Percentiles rank a stretch among this genome's conserved stretches.
Conservation (phyloP, 805 yeast genomes). For the Metschnikowia aberdeeniae region DNA sequence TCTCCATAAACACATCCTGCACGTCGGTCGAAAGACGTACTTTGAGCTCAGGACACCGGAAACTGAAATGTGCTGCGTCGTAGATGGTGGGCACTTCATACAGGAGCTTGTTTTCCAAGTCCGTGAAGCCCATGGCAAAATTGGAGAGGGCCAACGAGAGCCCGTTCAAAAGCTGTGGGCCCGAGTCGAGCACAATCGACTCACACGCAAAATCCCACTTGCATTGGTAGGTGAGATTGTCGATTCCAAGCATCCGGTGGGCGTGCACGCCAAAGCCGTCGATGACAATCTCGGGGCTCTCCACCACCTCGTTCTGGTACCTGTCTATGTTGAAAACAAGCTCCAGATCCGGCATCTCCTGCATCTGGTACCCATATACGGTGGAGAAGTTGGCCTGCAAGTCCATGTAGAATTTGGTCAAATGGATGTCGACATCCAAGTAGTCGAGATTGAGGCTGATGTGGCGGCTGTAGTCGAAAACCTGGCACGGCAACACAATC, state of each 20-base stretch:
- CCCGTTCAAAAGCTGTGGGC: conserved; percentile 42
- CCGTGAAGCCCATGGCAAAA: conserved; percentile 61
- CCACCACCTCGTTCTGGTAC: conserved; percentile 16
- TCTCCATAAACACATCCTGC: conserved; percentile 9
- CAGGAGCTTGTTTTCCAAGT: conserved; percentile 70
- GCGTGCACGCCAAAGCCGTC: conserved; percentile 71
- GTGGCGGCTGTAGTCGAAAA: conserved; percentile 63
- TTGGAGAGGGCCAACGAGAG: conserved; percentile 41
- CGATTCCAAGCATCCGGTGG: conserved; percentile 85
- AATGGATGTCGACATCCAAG: conserved; percentile 75
- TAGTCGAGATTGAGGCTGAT: conserved; percentile 59
- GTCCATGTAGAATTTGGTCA: conserved; percentile 92
- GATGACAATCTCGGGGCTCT: conserved; percentile 44
- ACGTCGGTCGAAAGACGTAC: conserved; percentile 38
- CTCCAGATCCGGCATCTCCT: conserved; percentile 20
- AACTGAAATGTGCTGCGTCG: conserved; percentile 66
- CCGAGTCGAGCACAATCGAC: conserved; percentile 48
- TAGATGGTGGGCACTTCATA: conserved; percentile 51
- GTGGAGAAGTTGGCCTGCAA: conserved; percentile 72
- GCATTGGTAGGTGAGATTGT: conserved; percentile 82
- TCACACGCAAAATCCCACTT: conserved; percentile 85
- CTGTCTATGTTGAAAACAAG: conserved; percentile 23
- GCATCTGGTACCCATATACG: conserved; percentile 25
- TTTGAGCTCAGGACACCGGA: conserved; percentile 47
- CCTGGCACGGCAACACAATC: conserved; percentile 64